Base-by-base conservation (phyloP, 2,329 filamentous ascomycete species). In the Sporothrix globosa region DNA sequence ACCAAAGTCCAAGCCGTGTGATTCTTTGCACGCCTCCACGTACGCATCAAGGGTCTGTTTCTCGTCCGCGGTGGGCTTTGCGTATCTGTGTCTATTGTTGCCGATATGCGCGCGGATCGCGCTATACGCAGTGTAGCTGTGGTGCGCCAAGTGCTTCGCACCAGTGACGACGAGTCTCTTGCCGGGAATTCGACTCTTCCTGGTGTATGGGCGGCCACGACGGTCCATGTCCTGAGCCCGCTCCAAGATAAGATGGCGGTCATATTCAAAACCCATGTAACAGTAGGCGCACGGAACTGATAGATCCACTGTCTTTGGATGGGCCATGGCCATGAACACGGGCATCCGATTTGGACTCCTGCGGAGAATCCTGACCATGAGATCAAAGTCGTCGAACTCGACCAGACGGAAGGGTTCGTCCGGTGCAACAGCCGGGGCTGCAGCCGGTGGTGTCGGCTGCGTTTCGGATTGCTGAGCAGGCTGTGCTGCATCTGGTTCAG, bases 11-110 rank as follows among this genome's bases (percentile, higher is more conserved):
- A 3, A 2, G 21, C 17, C 34, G 30, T 70, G 44, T 10, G 24
- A 34, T 24, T 68, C 27, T n/a, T 68, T 52, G 72, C 72, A 72
- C 17, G 24, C 50, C 44, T 68, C 71, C 70, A 70, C 71, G 67
- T 71, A 66, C 3, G 66, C 69, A 5, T 50, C 53, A 2, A 69
- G 53, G 7, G 19, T 6, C 11, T 27, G n/a, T 11, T 46, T 11
- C 39, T 63, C 58, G 7, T 4, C 19, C 3, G 41, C 19, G 2
- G 21, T 63, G 21, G 24, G 58, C 4, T 27, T 9, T 3, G 39
- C 7, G 44, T 69, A 67, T 19, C 41, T 21, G 30, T 34, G 24
- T 19, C n/a, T 34, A 30, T 39, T 52, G 65, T n/a, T 19, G 14
- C n/a, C 17, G 48, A n/a, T 9, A 21, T 10, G 48, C 9, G 9